These are phyloP conservation scores for Pholiota microspora DNA, from an alignment of 768 basidiomycete genomes.

Conservation along the genomic window DNA sequence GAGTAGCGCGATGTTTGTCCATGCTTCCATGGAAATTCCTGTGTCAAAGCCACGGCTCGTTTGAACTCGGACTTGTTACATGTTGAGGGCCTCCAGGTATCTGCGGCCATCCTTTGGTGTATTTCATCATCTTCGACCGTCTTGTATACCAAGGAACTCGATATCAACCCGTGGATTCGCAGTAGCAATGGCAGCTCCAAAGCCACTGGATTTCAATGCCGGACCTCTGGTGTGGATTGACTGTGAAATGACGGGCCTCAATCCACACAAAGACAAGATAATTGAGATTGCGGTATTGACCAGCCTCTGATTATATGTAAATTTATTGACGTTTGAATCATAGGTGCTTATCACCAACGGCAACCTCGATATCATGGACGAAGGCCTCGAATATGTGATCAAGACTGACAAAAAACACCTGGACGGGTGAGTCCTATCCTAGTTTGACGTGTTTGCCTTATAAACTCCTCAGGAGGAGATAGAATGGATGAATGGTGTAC, in stretches of 20 bases:
- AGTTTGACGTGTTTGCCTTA: neutral
- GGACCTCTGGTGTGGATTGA: conserved; percentile 84
- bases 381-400: conserved; percentile 77
- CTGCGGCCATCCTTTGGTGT: neutral
- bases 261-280: conserved; percentile 64
- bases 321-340: neutral
- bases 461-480: neutral
- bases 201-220: conserved; percentile 37
- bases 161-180: too few species aligned
- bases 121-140: neutral
- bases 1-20: neutral
- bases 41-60: too few species aligned
- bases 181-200: too few species aligned
- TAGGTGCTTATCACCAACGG: conserved; percentile 89
- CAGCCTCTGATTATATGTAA: conserved; percentile 14
- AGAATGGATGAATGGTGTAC: conserved; percentile 92
- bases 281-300: conserved; percentile 70
- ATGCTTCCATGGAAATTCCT: too few species aligned
- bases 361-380: conserved; percentile 74
- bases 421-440: conserved; percentile 52
- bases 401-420: conserved; percentile 65
- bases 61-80: neutral
- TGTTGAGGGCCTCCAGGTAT: neutral
- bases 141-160: too few species aligned
- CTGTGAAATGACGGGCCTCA: conserved; percentile 85